Evolutionary conservation across 2,329 filamentous ascomycete genomes (phyloP).

Genomic region (Thyridium curvatum): DNA sequence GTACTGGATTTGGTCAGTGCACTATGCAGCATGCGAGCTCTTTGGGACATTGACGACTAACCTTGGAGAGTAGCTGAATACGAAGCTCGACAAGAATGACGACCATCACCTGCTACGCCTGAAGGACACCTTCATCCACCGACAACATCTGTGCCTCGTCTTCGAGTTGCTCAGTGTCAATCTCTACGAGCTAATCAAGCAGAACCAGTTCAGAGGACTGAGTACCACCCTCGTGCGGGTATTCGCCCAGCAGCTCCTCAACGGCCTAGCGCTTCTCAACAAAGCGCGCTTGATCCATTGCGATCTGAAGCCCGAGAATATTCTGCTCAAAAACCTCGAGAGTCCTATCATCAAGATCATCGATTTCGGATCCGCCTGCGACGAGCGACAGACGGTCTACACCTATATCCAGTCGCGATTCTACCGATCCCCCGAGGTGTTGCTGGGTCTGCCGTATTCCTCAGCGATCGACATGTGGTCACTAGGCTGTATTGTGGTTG

Average conservation of each 20-base stretch:
- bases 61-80: constrained; percentile 66
- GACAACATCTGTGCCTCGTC: constrained; percentile 92
- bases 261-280: constrained; percentile 84
- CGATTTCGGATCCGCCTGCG: constrained; percentile 96
- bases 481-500: constrained; percentile 94
- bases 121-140: constrained; percentile 97
- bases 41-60: not conserved
- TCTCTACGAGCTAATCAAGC: constrained; percentile 96
- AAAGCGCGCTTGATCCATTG: constrained; percentile 97
- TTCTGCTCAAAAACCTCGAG: constrained; percentile 93
- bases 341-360: constrained; percentile 99
- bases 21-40: not conserved
- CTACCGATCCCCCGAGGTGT: constrained; percentile 92
- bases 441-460: constrained; percentile 93
- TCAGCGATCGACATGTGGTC: constrained; percentile 99
- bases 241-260: constrained; percentile 93
- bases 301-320: constrained; percentile 97
- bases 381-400: constrained; percentile 97
- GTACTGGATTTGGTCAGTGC: constrained; percentile 78
- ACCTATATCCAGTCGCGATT: constrained; percentile 99
- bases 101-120: constrained; percentile 92
- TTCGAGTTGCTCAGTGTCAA: constrained; percentile 97
- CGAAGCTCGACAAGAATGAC: constrained; percentile 98
- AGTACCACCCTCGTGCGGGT: constrained; percentile 96
- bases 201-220: constrained; percentile 95